Conservation (phyloP, 2,329 filamentous ascomycete genomes). For the Hypoxylon sp. region DNA sequence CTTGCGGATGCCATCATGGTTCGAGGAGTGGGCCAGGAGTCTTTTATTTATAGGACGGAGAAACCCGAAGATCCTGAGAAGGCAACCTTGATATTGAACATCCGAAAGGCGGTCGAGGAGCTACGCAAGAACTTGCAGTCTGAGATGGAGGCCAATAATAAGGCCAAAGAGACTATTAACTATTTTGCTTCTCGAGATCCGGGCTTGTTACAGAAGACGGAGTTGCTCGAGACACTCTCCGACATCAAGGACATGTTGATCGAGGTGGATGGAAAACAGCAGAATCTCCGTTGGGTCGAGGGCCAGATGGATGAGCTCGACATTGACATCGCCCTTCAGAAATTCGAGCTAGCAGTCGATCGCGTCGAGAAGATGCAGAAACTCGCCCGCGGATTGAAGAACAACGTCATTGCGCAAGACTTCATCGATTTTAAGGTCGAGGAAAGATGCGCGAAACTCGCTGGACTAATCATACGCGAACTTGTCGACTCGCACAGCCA, state of each 20-base stretch:
- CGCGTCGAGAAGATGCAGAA: slow-evolving; percentile 88
- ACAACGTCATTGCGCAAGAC: slow-evolving; percentile 88
- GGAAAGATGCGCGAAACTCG: slow-evolving; percentile 84
- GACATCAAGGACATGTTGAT: slow-evolving; percentile 90
- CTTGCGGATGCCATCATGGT: slow-evolving; percentile 91
- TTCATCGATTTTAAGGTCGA: slow-evolving; percentile 94
- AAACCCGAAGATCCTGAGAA: slow-evolving; percentile 86
- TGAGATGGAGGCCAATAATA: slow-evolving; percentile 89
- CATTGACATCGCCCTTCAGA: slow-evolving; percentile 93
- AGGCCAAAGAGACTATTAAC: slow-evolving; percentile 86
- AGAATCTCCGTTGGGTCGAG: slow-evolving; percentile 96
- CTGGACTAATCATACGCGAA: slow-evolving; percentile 81
- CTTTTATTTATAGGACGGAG: slow-evolving; percentile 94
- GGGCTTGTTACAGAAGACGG: slow-evolving; percentile 82
- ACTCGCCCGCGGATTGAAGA: slow-evolving; percentile 84
- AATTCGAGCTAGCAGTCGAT: slow-evolving; percentile 86
- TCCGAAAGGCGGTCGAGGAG: slow-evolving; percentile 93
- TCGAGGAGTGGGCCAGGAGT: slow-evolving; percentile 86
- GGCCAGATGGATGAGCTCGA: slow-evolving; percentile 95
- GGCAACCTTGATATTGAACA: slow-evolving; percentile 84
- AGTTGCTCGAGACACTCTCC: slow-evolving; percentile 83
- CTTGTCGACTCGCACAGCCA: slow-evolving; percentile 84
- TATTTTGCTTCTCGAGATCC: slow-evolving; percentile 87
- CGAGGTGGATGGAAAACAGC: slow-evolving; percentile 95
- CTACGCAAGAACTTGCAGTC: slow-evolving; percentile 87